Conservation (phyloP, 108 stramenopile genomes). For the Nitzschia sp. region DNA sequence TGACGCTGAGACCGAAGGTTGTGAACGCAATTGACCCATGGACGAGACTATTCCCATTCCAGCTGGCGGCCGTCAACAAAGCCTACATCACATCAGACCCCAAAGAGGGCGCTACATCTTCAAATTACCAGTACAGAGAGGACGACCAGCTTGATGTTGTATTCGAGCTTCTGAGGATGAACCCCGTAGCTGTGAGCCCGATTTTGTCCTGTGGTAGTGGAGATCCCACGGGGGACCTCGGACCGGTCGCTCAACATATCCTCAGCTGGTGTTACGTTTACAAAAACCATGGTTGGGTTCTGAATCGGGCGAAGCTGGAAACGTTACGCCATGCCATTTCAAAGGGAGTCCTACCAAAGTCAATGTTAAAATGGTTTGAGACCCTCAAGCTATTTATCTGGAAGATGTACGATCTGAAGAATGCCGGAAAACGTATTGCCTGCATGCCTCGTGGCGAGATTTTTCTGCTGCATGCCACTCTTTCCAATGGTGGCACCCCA, state of each 20-base stretch:
- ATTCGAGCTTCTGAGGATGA: conserved; percentile 12
- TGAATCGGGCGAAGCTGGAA: not conserved
- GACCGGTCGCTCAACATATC: conserved; percentile 14
- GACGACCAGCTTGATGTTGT: conserved; percentile 13
- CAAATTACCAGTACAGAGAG: not conserved
- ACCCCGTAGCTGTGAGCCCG: conserved; percentile 9
- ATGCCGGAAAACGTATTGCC: conserved; percentile 9
- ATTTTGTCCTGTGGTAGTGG: not conserved
- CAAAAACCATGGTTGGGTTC: not conserved
- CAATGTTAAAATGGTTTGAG: conserved; percentile 24
- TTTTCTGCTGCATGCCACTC: conserved; percentile 37
- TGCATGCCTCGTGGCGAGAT: conserved; percentile 1
- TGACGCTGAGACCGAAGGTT: conserved; percentile 3
- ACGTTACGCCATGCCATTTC: conserved; percentile 12
- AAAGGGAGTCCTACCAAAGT: not conserved
- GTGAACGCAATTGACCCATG: conserved; percentile 18
- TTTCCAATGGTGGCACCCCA: conserved; percentile 31
- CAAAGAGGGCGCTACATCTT: not conserved
- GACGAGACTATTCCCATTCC: conserved; percentile 41
- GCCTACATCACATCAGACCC: not conserved
- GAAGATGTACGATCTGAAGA: conserved; percentile 9
- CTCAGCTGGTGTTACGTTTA: conserved; percentile 13
- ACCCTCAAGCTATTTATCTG: conserved; percentile 30
- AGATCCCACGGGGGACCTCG: conserved; percentile 1
- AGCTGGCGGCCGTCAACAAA: conserved; percentile 12